Evolutionary conservation across 768 basidiomycete genomes (phyloP).

Genomic region (Kondoa subrosea): DNA sequence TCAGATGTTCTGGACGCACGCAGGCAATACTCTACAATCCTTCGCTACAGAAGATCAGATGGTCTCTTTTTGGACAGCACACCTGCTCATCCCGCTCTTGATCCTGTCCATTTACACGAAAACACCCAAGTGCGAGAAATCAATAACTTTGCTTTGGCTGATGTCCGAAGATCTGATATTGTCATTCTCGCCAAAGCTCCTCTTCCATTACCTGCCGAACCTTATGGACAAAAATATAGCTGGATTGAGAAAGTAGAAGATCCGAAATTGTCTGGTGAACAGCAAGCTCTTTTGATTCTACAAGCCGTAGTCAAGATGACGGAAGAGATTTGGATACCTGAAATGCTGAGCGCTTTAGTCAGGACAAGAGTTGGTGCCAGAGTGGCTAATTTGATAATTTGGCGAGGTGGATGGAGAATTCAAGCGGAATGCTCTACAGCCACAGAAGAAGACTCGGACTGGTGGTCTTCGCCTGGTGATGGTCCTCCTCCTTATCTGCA

Average conservation of each 20-base stretch:
- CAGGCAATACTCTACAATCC: conserved; percentile 21
- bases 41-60: conserved; percentile 27
- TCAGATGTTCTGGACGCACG: not conserved
- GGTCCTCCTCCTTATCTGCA: conserved; percentile 12
- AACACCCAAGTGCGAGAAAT: conserved; percentile 21
- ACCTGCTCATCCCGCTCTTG: conserved; percentile 10
- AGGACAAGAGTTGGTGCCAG: conserved; percentile 14
- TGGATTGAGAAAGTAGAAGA: conserved; percentile 7
- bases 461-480: conserved; percentile 17
- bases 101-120: conserved; percentile 20
- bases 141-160: conserved; percentile 26
- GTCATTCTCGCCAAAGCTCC: conserved; percentile 25
- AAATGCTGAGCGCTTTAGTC: conserved; percentile 20
- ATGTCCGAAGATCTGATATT: conserved; percentile 21
- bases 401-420: conserved; percentile 20
- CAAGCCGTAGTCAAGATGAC: conserved; percentile 18
- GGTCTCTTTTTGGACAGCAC: conserved; percentile 18
- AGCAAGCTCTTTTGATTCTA: conserved; percentile 12
- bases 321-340: conserved; percentile 23
- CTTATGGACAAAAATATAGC: not conserved
- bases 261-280: conserved; percentile 5
- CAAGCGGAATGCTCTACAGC: conserved; percentile 17
- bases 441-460: not conserved
- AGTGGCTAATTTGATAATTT: conserved; percentile 21
- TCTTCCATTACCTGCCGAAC: conserved; percentile 15